A percentile compares a stretch with the other conserved stretches of the same genome.
These are phyloP conservation scores for Geranium brycei DNA, from an alignment of 345 rosid genomes.

Conservation along the genomic window DNA sequence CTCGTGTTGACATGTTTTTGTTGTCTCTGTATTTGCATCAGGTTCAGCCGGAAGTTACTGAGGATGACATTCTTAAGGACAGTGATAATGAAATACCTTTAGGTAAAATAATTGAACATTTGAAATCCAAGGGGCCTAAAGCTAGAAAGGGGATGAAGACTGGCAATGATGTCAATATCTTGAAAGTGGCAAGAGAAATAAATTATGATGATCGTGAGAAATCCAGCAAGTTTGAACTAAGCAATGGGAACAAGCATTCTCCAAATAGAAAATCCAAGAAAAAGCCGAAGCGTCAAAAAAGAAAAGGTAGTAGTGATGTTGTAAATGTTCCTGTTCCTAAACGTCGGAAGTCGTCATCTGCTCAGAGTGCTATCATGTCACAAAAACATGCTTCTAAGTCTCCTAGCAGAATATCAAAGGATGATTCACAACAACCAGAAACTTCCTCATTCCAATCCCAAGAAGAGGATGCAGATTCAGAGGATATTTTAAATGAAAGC, in stretches of 20 bases:
- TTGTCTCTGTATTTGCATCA: slow-evolving; percentile 19
- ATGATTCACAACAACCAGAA: slow-evolving; percentile 21
- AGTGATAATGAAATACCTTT: slow-evolving; percentile 65
- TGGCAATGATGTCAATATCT: slow-evolving; percentile 65
- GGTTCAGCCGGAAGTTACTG: slow-evolving; percentile 33
- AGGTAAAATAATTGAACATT: slow-evolving; percentile 53
- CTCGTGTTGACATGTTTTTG: slow-evolving; percentile 8
- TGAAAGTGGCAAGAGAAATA: slow-evolving; percentile 90
- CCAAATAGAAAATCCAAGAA: slow-evolving; percentile 28
- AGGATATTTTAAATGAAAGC: slow-evolving; percentile 15
- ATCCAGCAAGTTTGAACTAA: slow-evolving; percentile 53
- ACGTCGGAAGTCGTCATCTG: slow-evolving; percentile 58
- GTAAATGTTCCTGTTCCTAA: slow-evolving; percentile 53
- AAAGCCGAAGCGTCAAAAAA: slow-evolving; percentile 32
- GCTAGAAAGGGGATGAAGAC: slow-evolving; percentile 39
- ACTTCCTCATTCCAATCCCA: slow-evolving; percentile 9
- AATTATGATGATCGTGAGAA: slow-evolving; percentile 48
- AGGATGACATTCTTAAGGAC: slow-evolving; percentile 37
- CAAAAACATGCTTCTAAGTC: slow-evolving; percentile 26
- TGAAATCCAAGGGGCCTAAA: slow-evolving; percentile 63
- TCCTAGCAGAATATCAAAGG: slow-evolving; percentile 22
- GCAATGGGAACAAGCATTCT: slow-evolving; percentile 62
- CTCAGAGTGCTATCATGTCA: slow-evolving; percentile 43
- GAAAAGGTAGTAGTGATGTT: slow-evolving; percentile 36
- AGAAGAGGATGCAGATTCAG: slow-evolving; percentile 19